Percentiles rank a stretch among this genome's conserved stretches.
phyloP scores from a whole-genome alignment of 139 green algal species.

The Pedinophyceae sp. region DNA sequence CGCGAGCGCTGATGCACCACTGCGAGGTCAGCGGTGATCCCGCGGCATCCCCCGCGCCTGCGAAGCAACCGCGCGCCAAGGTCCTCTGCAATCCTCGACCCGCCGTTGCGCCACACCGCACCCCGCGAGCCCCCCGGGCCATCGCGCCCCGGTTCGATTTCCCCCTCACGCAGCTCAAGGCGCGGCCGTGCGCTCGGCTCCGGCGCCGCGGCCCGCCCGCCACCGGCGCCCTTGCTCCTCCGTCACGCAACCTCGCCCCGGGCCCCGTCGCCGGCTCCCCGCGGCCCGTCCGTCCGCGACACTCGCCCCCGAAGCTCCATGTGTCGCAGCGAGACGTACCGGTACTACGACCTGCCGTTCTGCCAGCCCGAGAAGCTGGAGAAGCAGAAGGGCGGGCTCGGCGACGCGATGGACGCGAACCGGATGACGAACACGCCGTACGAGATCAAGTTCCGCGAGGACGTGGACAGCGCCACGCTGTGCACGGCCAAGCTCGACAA shows the following conservation, averaged over 20 bases:
- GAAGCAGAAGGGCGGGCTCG: conserved; percentile 72
- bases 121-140: too few relatives aligned
- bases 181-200: neutral
- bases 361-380: conserved; percentile 58
- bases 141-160: neutral
- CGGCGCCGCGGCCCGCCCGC: neutral
- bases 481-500: conserved; percentile 59
- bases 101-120: too few relatives aligned
- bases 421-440: conserved; percentile 69
- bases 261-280: neutral
- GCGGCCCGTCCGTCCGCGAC: neutral
- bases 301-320: too few relatives aligned
- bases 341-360: conserved; percentile 92
- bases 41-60: too few relatives aligned
- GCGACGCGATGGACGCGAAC: conserved; percentile 25
- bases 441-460: conserved; percentile 61
- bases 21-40: too few relatives aligned
- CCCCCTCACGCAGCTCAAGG: neutral
- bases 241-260: neutral
- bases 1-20: too few relatives aligned
- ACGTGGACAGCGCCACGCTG: conserved; percentile 60
- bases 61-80: too few relatives aligned
- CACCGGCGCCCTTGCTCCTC: neutral
- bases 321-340: conserved; percentile 83
- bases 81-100: too few relatives aligned